Percentiles rank a stretch among this genome's conserved stretches.
These are phyloP conservation scores for Trichoderma sp. DNA, from an alignment of 2,329 filamentous ascomycete genomes.

Conservation along the genomic window DNA sequence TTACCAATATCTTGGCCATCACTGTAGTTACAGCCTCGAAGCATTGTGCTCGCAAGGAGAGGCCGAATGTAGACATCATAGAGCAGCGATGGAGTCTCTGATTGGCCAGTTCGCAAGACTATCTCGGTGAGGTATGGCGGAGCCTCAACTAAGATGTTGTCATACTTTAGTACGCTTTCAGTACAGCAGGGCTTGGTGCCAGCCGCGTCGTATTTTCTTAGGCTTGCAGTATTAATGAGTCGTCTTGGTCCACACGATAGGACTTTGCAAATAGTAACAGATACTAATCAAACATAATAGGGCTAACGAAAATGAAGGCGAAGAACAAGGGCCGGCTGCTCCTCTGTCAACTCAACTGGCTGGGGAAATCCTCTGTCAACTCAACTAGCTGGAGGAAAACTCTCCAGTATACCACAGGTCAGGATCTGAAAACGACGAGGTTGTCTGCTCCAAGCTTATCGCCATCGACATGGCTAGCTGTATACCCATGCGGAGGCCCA, in stretches of 20 bases:
- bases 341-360: not conserved
- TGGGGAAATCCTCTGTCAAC: no score
- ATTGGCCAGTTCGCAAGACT: not conserved
- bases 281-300: not conserved
- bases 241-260: not conserved
- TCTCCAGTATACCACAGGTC: conserved; percentile 17
- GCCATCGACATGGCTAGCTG: conserved; percentile 33
- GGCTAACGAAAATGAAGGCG: not conserved
- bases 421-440: conserved; percentile 31
- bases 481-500: conserved; percentile 32
- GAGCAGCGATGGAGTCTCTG: not conserved
- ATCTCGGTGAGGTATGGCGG: not conserved
- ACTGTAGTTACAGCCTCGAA: not conserved
- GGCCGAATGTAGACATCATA: not conserved
- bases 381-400: not conserved
- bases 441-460: conserved; percentile 28
- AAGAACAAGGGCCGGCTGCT: not conserved
- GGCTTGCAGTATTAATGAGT: not conserved
- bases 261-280: not conserved
- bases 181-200: not conserved
- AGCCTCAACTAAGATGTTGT: not conserved
- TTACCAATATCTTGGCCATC: not conserved
- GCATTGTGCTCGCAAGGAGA: not conserved
- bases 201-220: not conserved
- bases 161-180: not conserved